Percentiles rank a stretch among this genome's conserved stretches.
phyloP scores from a whole-genome alignment of 2,329 filamentous ascomycete genomes.

The Cordyceps sp. region DNA sequence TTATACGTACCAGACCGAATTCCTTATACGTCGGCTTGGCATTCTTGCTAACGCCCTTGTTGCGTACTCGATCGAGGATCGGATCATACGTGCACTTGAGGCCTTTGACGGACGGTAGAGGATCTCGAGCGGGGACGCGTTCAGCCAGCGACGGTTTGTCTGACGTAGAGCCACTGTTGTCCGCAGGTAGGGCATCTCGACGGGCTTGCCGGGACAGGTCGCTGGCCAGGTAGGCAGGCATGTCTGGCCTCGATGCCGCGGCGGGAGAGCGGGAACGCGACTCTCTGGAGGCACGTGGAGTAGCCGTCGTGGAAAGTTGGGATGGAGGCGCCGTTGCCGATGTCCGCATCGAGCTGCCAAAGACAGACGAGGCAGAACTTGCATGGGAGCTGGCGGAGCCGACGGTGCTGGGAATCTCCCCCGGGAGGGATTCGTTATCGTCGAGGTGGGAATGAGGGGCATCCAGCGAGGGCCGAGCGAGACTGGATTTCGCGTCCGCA shows the following conservation, averaged over 20 bases:
- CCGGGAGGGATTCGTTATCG: slow-evolving; percentile 42
- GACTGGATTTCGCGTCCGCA: slow-evolving; percentile 10
- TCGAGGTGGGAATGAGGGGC: slow-evolving; percentile 26
- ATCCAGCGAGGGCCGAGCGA: slow-evolving; percentile 10
- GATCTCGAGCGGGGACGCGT: slow-evolving; percentile 41
- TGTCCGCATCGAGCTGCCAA: slow-evolving; percentile 34
- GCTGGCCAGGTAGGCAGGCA: slow-evolving; percentile 33
- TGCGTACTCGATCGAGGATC: slow-evolving; percentile 30
- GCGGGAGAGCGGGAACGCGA: slow-evolving; percentile 33
- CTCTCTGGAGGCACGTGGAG: slow-evolving; percentile 16
- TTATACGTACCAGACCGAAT: slow-evolving; percentile 50
- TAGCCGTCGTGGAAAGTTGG: slow-evolving; percentile 22
- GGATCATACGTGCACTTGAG: slow-evolving; percentile 46
- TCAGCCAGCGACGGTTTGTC: slow-evolving; percentile 16
- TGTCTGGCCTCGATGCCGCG: slow-evolving; percentile 33
- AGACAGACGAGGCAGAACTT: slow-evolving; percentile 55
- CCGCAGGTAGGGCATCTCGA: slow-evolving; percentile 12
- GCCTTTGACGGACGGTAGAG: slow-evolving; percentile 34
- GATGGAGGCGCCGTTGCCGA: slow-evolving; percentile 23
- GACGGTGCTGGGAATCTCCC: slow-evolving; percentile 53
- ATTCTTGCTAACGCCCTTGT: slow-evolving; percentile 35
- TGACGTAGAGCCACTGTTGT: slow-evolving; percentile 16
- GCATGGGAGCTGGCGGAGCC: slow-evolving; percentile 57
- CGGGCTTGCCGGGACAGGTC: slow-evolving; percentile 14
- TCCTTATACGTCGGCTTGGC: slow-evolving; percentile 45